Evolutionary conservation across 139 green algal species (phyloP).

Genomic region (Chlorella sp.): DNA sequence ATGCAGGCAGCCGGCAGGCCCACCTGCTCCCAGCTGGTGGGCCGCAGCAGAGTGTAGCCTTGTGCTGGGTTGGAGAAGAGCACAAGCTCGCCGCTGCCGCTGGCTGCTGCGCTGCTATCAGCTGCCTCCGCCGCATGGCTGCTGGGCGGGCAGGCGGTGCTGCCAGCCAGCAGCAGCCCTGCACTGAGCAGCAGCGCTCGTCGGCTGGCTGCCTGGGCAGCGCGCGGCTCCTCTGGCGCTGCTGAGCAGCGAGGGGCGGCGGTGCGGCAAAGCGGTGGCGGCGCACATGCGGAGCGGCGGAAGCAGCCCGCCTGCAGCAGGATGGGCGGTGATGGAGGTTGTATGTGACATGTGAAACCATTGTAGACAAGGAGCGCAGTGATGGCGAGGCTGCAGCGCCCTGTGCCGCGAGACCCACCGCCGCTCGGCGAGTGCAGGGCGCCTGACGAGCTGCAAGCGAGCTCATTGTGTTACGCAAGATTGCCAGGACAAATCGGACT

Average conservation of each 20-base stretch:
- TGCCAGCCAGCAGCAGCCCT: neutral
- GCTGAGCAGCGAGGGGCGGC: neutral
- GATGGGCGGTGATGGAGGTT: neutral
- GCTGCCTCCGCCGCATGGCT: neutral
- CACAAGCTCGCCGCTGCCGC: slow-evolving; percentile 7
- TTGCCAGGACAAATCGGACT: too few relatives aligned
- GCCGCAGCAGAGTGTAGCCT: slow-evolving; percentile 28
- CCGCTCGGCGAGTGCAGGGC: too few relatives aligned
- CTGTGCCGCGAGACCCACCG: too few relatives aligned
- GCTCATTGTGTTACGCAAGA: too few relatives aligned
- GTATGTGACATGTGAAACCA: too few relatives aligned
- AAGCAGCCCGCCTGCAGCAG: neutral
- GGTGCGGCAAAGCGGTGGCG: neutral
- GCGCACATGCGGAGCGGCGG: neutral
- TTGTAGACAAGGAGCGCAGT: too few relatives aligned
- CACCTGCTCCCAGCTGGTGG: slow-evolving; percentile 38
- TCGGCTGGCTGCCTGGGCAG: neutral
- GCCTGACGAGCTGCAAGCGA: too few relatives aligned
- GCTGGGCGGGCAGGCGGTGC: neutral
- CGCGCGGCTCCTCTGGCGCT: neutral
- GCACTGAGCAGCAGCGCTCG: neutral
- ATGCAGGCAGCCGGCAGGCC: neutral
- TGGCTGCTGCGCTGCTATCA: neutral
- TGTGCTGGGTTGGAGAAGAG: neutral
- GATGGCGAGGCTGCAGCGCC: too few relatives aligned